Evolutionary conservation across 129 eudicot genomes (phyloP).

Genomic region (Ambrosia artemisiifolia): DNA sequence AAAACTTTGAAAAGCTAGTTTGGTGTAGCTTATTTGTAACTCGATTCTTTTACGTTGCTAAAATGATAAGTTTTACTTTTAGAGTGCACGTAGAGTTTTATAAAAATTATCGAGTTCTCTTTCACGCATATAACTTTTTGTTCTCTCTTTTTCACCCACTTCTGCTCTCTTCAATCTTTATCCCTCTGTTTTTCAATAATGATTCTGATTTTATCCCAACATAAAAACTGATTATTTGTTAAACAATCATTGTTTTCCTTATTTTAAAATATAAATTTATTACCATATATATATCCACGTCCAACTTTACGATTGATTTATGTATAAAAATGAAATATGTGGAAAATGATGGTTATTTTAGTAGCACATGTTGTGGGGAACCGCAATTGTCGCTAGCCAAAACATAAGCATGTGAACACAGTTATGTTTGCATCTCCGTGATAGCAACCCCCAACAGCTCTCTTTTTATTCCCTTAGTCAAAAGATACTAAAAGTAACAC

Average conservation of each 20-base stretch:
- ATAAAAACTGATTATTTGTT: no score
- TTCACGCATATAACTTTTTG: no score
- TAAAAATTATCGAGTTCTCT: no score
- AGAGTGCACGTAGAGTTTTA: no score
- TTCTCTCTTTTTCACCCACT: no score
- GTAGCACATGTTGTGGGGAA: conserved; percentile 41
- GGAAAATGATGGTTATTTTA: conserved; percentile 2
- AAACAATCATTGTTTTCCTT: neutral
- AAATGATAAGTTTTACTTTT: no score
- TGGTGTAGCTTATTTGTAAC: no score
- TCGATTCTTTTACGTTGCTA: no score
- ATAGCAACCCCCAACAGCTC: conserved; percentile 35
- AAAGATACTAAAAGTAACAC: neutral
- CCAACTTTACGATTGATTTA: neutral
- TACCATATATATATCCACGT: neutral
- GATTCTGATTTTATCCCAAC: no score
- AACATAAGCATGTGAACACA: conserved; percentile 40
- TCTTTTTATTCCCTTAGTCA: conserved; percentile 15
- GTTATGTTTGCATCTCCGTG: conserved; percentile 39
- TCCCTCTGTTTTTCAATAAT: no score
- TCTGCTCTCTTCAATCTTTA: no score
- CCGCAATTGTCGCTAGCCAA: conserved; percentile 46
- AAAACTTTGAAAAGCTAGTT: no score
- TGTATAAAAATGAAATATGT: neutral
- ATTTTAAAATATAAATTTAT: neutral